Conservation (phyloP, 2,329 filamentous ascomycete genomes). For the Verticillium isaacii region DNA sequence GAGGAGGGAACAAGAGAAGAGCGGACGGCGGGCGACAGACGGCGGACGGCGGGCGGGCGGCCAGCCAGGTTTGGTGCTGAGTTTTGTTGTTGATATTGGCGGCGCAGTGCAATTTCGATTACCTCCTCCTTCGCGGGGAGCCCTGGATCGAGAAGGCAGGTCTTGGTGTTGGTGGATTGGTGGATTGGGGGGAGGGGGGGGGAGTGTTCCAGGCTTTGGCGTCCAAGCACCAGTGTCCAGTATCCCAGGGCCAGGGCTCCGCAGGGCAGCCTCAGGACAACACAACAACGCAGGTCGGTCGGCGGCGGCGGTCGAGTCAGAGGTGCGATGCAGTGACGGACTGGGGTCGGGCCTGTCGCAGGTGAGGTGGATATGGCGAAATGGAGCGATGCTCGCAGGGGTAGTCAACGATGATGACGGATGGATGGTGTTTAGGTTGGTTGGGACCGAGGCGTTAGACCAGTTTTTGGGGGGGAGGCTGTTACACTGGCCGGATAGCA, state of each 20-base stretch:
- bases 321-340: background rate
- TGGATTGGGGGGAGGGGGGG: background rate
- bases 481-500: background rate
- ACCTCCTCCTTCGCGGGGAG: constrained; percentile 3
- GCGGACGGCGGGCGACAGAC: background rate
- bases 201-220: background rate
- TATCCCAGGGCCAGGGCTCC: background rate
- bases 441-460: background rate
- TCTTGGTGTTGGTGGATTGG: background rate
- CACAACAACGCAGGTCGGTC: background rate
- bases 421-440: background rate
- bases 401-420: background rate
- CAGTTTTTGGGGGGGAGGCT: background rate
- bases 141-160: background rate
- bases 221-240: background rate
- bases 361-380: background rate
- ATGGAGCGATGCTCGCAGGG: background rate
- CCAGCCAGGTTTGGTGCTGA: background rate
- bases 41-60: background rate
- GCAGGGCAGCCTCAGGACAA: background rate
- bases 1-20: background rate
- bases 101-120: constrained; percentile 3
- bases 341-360: background rate
- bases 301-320: background rate
- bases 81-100: background rate